phyloP scores from a whole-genome alignment of 106 monocot species.

The Dendrobium catenatum region DNA sequence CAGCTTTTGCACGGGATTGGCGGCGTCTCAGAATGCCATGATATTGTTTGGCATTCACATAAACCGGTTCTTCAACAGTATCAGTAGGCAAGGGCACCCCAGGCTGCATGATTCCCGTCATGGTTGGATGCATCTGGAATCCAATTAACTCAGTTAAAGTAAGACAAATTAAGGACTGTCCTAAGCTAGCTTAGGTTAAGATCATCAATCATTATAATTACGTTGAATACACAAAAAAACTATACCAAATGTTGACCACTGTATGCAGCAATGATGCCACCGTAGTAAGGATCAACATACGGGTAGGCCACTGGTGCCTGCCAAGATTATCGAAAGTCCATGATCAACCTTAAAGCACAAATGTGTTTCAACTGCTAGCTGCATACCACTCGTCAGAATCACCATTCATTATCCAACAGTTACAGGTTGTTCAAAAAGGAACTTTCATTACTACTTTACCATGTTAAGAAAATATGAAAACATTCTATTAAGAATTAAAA shows the following conservation, averaged over 20 bases:
- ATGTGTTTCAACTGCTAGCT: background rate
- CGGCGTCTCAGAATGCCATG: conserved; percentile 55
- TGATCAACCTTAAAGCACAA: background rate
- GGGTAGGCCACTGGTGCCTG: conserved; percentile 50
- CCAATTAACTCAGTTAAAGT: background rate
- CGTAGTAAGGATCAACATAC: conserved; percentile 49
- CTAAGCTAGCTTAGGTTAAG: background rate
- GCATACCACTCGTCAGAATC: background rate
- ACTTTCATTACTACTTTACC: background rate
- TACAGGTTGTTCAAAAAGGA: background rate
- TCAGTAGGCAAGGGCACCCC: conserved; percentile 51
- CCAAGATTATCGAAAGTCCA: conserved; percentile 10
- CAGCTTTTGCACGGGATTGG: conserved; percentile 67
- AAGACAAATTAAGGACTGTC: background rate
- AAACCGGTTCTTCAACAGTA: conserved; percentile 56
- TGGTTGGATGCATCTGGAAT: conserved; percentile 39
- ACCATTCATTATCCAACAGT: background rate
- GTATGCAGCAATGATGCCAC: conserved; percentile 43
- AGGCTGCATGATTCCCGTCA: conserved; percentile 38
- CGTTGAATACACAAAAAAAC: conserved; percentile 1
- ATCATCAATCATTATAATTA: background rate
- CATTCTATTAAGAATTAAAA: too few relatives aligned
- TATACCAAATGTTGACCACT: conserved; percentile 39
- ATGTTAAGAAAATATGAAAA: background rate
- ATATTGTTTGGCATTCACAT: conserved; percentile 64